Evolutionary conservation across 2,329 filamentous ascomycete species (phyloP).

Genomic region (Diaporthe vaccinii): DNA sequence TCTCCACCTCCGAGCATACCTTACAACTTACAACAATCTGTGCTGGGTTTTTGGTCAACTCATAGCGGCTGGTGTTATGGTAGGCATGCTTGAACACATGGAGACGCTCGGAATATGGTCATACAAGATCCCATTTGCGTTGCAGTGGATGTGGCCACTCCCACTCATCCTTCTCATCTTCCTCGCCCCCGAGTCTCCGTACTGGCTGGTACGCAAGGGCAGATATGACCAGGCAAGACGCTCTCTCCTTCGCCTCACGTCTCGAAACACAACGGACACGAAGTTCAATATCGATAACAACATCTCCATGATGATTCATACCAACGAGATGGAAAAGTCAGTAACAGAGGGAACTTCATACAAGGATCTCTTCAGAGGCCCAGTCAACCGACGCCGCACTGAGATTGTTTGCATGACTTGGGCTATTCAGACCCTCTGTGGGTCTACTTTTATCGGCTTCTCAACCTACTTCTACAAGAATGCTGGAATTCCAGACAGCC

Average conservation of each 20-base stretch:
- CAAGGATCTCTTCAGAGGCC: slow-evolving; percentile 64
- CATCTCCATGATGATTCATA: slow-evolving; percentile 67
- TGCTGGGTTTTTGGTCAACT: slow-evolving; percentile 71
- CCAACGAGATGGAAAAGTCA: slow-evolving; percentile 62
- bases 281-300: slow-evolving; percentile 61
- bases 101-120: slow-evolving; percentile 52
- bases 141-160: slow-evolving; percentile 66
- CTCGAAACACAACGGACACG: slow-evolving; percentile 39
- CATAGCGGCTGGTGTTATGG: slow-evolving; percentile 61
- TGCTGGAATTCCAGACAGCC: slow-evolving; percentile 59
- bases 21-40: slow-evolving; percentile 69
- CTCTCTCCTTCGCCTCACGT: slow-evolving; percentile 50
- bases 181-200: slow-evolving; percentile 52
- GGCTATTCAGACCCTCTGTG: slow-evolving; percentile 63
- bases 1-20: slow-evolving; percentile 62
- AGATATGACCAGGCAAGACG: slow-evolving; percentile 51
- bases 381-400: slow-evolving; percentile 63
- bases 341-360: slow-evolving; percentile 60
- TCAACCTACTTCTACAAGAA: slow-evolving; percentile 61
- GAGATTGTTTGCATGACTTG: slow-evolving; percentile 65
- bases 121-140: slow-evolving; percentile 51
- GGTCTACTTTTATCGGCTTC: slow-evolving; percentile 64
- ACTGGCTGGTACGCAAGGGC: slow-evolving; percentile 60
- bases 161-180: slow-evolving; percentile 50
- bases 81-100: slow-evolving; percentile 13